Base-by-base conservation (phyloP, 2,329 filamentous ascomycete species). In the Fusarium dimerum region DNA sequence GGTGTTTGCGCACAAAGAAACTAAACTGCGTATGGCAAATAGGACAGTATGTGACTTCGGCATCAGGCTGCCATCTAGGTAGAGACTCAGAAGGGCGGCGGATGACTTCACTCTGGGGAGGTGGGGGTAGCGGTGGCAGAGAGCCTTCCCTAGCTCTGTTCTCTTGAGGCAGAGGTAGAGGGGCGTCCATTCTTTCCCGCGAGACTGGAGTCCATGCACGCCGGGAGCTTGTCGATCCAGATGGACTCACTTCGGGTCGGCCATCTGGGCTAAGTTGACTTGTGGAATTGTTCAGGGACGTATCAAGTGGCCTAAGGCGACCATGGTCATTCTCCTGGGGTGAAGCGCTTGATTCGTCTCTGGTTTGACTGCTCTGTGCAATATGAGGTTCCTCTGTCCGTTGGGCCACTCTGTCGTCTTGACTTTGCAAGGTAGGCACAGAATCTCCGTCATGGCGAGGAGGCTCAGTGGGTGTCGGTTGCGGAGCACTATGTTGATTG, bases 1-100 rank as follows among this genome's bases (percentile, higher is more conserved):
- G 93, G 73, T 97, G 93, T 68, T 95, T 95, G 57, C 93, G 82
- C 67, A 90, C 86, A 75, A 91, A 90, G 62, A 96, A 88, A 68
- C 84, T 89, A 67, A 97, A 97, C 44, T 86, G 83, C 1, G 82
- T 83, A 47, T 78, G 77, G 68, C 93, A 97, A 52, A 97, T 96
- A 2, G 92, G 90, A 69, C 93, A 97, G 56, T 85, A 81, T 2
- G 85, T 84, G 11, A 90, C 91, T 62, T 95, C 91, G 5, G 82
- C 78, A 71, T 97, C 93, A 5, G 92, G 89, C 73, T 97, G 92
- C 93, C 93, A 97, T 51, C 79, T 79, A 2, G 92, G 92, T 40
- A 92, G 73, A 16, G 81, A 73, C 56, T 26, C 20, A 26, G 20
- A 26, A 88, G 74, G 17, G 80, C 77, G 60, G 68, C 55, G 16